Base-by-base conservation (phyloP, 495 filamentous ascomycete genomes). In the Xylaria grammica region DNA sequence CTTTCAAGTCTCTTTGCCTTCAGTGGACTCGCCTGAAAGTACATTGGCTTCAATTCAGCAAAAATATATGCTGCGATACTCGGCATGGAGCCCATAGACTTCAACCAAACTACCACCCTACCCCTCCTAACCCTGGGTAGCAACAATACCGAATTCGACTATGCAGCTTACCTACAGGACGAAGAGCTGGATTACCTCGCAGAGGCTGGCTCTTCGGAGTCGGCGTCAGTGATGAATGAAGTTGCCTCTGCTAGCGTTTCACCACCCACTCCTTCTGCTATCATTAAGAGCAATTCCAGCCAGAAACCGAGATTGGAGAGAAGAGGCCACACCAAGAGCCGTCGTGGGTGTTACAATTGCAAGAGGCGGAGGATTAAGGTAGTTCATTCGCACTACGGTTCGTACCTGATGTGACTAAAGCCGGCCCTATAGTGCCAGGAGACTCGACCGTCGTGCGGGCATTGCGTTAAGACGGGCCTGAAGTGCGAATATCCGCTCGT, bases 321-420 rank as follows among this genome's bases (percentile, higher is more conserved):
- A 42, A 56, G 77, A 36, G 81, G 82, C 0, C 86, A 89, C 61
- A 88, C 81, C 1, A 90, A 90, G 70, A 87, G 84, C 29, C 76
- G 87, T 3, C 73, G 80, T n/a, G 87, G 86, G 1, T 90, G 87
- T 67, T 86, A 82, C 63, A 86, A 87, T 73, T 90, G 87, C 79
- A 90, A 90, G 71, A 74, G 79, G 45, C 76, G 86, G 10, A 78
- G 82, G 63, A 88, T 90, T 67, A 90, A 89, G 80, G 82, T 81
- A 71, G 20, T 24, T 42, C 17, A 4, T 15, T 8, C n/a, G 19
- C n/a, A 6, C 26, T 26, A 13, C 27, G 20, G 27, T 45, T 24
- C 4, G 30, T 46, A 13, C 26, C 22, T 9, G 24, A 26, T 24
- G 5, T 62, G 22, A 15, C 59, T 62, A 40, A 62, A 26, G 30